Evolutionary conservation across 306 rosid genomes (phyloP), one percentile per base, ranked within the genome.

Genomic region (Cucumis hystrix): DNA sequence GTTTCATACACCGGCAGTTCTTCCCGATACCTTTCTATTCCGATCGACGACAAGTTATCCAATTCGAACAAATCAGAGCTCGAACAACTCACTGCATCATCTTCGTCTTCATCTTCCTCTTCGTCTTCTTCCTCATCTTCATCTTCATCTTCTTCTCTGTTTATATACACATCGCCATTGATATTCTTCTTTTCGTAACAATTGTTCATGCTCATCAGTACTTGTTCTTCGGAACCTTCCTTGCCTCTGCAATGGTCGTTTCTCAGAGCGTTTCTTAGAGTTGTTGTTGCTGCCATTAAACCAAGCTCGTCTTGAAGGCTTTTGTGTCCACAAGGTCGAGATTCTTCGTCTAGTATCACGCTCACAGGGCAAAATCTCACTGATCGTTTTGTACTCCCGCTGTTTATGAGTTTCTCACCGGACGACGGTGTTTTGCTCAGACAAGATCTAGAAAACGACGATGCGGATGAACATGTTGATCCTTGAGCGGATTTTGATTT

Each of bases 1-100:
- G 99, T 96, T 82, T 96, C 99, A 76, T 90, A 96, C 76, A 96
- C 99, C 0, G 99, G 99, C 74, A 96, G 81, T 72, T 96, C 99
- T 74, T 95, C 87, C 20, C 96, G 78, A 68, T 95, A 95, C 91
- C 96, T 87, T 76, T 89, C 91, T 82, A 91, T 92, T 79, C 98
- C 98, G 80, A 88, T 88, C 2, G 90, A 88, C 5, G 93, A 88
- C 0, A 92, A 85, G 85, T 87, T 91, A 82, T 92, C 99, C 90
- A 96, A 86, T 81, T 96, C 99, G 79, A 96, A 96, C 18, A 96
- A 89, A 91, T 96, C 99, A 73, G 99, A 92, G 76, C 99, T 96
- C 39, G 96, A 79, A 83, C 84, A 92, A 84, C 99, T 96, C 30
- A 78, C 85, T 7, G 78, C 92, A 56, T 90, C 97, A 13, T 94